These are phyloP conservation scores for Neurospora sp. DNA, from an alignment of 495 filamentous ascomycete species.

Conservation along the genomic window DNA sequence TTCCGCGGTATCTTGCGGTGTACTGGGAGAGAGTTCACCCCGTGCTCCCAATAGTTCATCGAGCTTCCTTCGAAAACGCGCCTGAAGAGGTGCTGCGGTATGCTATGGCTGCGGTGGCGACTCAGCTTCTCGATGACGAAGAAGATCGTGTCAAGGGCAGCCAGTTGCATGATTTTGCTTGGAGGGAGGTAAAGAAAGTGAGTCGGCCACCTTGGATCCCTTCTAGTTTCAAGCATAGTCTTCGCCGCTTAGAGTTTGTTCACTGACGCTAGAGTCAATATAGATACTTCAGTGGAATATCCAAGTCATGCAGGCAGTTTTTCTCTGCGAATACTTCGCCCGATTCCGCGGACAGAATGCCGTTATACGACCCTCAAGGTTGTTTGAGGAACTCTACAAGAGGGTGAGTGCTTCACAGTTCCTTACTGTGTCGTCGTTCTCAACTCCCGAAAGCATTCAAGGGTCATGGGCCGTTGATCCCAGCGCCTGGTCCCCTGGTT, in stretches of 20 bases:
- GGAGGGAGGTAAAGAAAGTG: slow-evolving; percentile 31
- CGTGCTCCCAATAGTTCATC: slow-evolving; percentile 33
- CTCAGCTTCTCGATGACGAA: slow-evolving; percentile 32
- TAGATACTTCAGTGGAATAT: slow-evolving; percentile 35
- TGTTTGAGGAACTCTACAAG: slow-evolving; percentile 40
- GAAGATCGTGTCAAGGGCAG: slow-evolving; percentile 36
- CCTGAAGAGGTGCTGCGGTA: slow-evolving; percentile 32
- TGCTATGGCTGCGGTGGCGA: slow-evolving; percentile 40
- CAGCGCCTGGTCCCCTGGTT: slow-evolving; percentile 22
- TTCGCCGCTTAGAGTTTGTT: neutral
- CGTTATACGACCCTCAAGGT: slow-evolving; percentile 30
- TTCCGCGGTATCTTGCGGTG: slow-evolving; percentile 31
- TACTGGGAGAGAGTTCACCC: slow-evolving; percentile 37
- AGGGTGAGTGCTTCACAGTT: slow-evolving; percentile 36
- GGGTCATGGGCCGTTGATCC: slow-evolving; percentile 25
- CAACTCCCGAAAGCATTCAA: slow-evolving; percentile 11
- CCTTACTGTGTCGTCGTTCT: slow-evolving; percentile 18
- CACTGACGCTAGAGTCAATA: neutral
- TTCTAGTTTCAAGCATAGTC: neutral
- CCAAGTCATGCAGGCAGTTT: slow-evolving; percentile 43
- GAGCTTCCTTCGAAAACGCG: slow-evolving; percentile 24
- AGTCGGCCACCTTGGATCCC: slow-evolving; percentile 1
- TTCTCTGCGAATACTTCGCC: slow-evolving; percentile 44
- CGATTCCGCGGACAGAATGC: slow-evolving; percentile 42
- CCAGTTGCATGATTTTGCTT: slow-evolving; percentile 35